Conservation (phyloP, 2,329 filamentous ascomycete genomes). For the Fusarium nurragi region DNA sequence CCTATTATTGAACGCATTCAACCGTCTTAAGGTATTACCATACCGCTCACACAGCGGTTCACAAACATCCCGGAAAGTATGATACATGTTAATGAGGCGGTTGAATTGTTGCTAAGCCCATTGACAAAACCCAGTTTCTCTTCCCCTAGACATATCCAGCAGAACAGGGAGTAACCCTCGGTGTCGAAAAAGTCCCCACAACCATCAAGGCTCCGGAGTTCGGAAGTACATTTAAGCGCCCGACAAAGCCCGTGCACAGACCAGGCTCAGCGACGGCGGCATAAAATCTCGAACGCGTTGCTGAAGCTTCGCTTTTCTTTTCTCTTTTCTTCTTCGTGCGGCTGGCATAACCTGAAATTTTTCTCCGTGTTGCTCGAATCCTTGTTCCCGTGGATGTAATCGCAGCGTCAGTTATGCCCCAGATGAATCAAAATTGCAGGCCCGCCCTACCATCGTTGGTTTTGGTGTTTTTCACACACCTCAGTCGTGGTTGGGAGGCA, state of each 20-base stretch:
- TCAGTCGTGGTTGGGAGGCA: constrained; percentile 51
- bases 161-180: too few relatives aligned
- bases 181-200: constrained; percentile 1
- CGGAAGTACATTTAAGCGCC: constrained; percentile 16
- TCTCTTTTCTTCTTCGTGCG: constrained; percentile 77
- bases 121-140: neutral
- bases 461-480: constrained; percentile 44
- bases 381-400: constrained; percentile 61
- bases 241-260: constrained; percentile 1
- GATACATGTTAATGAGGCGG: neutral
- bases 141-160: neutral
- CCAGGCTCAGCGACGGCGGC: neutral
- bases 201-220: neutral
- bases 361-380: constrained; percentile 85
- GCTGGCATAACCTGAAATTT: constrained; percentile 74
- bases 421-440: constrained; percentile 84
- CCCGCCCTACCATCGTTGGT: constrained; percentile 62
- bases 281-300: constrained; percentile 45
- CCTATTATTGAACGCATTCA: too few relatives aligned
- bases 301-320: constrained; percentile 51
- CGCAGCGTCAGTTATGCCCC: constrained; percentile 81
- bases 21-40: too few relatives aligned
- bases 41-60: too few relatives aligned
- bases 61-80: neutral
- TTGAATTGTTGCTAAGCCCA: neutral